Evolutionary conservation across 2,329 filamentous ascomycete genomes (phyloP), one percentile per base, ranked within the genome.

Genomic region (Epichloe uncinata): DNA sequence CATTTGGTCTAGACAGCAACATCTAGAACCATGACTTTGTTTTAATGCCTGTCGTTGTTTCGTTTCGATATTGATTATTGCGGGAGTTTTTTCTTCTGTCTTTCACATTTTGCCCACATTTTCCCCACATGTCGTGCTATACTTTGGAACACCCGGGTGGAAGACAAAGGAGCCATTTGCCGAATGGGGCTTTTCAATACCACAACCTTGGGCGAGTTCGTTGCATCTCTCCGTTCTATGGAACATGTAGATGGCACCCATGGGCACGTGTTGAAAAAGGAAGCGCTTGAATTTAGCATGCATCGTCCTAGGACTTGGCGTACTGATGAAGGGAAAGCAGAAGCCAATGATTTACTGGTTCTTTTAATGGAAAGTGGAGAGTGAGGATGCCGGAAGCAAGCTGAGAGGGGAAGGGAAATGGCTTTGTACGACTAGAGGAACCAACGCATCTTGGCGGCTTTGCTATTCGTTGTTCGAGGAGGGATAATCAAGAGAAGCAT

Each of bases 191-290:
- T 45, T 52, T 59, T 60, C 60, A 58, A 63, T 9, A 30, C 59
- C 63, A 56, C 53, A 49, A 34, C 52, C 55, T 57, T 57, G 56
- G 57, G 45, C 46, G 48, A 52, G 59, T 38, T 50, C 45, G 53
- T 60, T 59, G 52, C 57, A 62, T 51, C 50, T 52, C 47, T 43
- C 41, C 48, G 57, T 63, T 63, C 61, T 50, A 62, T 61, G 61
- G 60, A 65, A 56, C 60, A 58, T 58, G 58, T 59, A 60, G 58
- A 64, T 62, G 59, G 59, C 52, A 55, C 56, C 56, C 57, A 59
- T 18, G 42, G 64, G 58, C 54, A 50, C 55, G 54, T 56, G 61
- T 58, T 59, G 60, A 59, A 71, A 70, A 70, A 71, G 69, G 70
- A 70, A 44, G 63, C 62, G 60, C 63, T 58, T 66, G 64, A 55